These are phyloP conservation scores for Agrostemma githago DNA, from an alignment of 148 eudicot genomes.

Conservation along the genomic window DNA sequence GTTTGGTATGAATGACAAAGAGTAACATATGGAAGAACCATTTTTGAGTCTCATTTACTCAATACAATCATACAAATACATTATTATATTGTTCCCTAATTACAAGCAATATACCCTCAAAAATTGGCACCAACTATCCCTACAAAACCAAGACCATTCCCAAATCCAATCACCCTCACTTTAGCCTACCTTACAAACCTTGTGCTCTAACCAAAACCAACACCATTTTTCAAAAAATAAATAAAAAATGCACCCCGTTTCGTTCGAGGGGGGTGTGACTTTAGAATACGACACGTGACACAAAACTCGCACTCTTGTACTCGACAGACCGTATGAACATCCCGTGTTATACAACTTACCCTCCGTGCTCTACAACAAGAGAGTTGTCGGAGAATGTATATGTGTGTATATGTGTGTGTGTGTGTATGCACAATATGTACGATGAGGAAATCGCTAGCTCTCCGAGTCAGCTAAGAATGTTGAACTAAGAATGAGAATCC, in stretches of 20 bases:
- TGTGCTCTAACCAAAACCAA: conserved; percentile 17
- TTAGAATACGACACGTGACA: conserved; percentile 3
- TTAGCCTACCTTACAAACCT: neutral
- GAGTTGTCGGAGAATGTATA: conserved; percentile 22
- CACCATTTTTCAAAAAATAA: conserved; percentile 6
- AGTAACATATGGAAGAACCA: too few species aligned
- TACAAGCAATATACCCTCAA: too few species aligned
- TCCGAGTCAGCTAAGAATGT: conserved; percentile 34
- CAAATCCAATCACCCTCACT: neutral
- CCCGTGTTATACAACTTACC: conserved; percentile 26
- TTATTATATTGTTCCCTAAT: too few species aligned
- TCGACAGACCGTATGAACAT: conserved; percentile 32
- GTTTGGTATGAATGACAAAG: too few species aligned
- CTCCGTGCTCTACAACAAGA: conserved; percentile 23
- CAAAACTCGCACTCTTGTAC: conserved; percentile 22
- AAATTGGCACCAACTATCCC: too few species aligned
- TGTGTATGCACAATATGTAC: conserved; percentile 26
- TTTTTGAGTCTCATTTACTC: too few species aligned
- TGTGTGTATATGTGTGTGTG: conserved; percentile 20
- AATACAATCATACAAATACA: too few species aligned
- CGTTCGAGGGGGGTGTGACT: conserved; percentile 18
- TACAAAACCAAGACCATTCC: too few species aligned
- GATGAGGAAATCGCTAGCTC: conserved; percentile 1
- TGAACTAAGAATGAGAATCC: conserved; percentile 81
- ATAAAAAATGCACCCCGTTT: conserved; percentile 19